A percentile compares a stretch with the other conserved stretches of the same genome.
These are phyloP conservation scores for Sonneratia alba DNA, from an alignment of 345 rosid genomes.

Conservation along the genomic window DNA sequence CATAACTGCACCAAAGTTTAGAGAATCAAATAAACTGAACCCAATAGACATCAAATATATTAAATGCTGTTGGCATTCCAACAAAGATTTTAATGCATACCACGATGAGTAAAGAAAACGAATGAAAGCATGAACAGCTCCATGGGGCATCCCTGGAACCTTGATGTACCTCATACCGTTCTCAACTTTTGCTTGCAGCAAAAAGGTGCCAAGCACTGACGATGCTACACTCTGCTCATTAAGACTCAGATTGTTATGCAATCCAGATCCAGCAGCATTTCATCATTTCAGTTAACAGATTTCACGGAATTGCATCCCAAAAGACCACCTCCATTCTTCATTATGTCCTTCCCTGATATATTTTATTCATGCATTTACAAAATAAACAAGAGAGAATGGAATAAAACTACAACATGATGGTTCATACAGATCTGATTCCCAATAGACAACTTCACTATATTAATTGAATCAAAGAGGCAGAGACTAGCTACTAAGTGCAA, in stretches of 20 bases:
- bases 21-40: not conserved
- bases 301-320: not conserved
- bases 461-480: not conserved
- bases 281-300: not conserved
- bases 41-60: not conserved
- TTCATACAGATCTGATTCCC: not conserved
- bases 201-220: conserved; percentile 35
- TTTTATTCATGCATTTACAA: not conserved
- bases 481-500: not conserved
- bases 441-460: not conserved
- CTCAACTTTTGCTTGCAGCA: conserved; percentile 33
- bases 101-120: conserved; percentile 81
- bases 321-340: not conserved
- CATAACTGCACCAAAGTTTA: conserved; percentile 46
- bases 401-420: not conserved
- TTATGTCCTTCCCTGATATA: not conserved
- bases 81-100: conserved; percentile 22
- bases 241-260: conserved; percentile 4
- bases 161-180: conserved; percentile 40
- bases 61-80: not conserved
- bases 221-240: conserved; percentile 53
- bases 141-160: conserved; percentile 59
- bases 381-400: not conserved
- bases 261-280: conserved; percentile 1
- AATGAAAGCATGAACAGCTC: conserved; percentile 48